Evolutionary conservation across 331 rosid genomes (phyloP).

Genomic region (Malus hybrid): DNA sequence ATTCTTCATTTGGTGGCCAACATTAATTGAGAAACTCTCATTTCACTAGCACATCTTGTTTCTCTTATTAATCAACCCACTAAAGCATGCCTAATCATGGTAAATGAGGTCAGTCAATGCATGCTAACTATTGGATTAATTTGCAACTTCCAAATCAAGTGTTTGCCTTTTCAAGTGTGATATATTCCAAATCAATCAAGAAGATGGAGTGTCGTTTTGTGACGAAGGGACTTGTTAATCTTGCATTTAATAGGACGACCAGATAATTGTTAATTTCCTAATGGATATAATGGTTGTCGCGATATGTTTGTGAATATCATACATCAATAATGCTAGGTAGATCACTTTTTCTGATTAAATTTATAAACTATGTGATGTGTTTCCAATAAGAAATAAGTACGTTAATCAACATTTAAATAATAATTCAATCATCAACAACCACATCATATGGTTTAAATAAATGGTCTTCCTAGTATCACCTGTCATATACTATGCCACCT

Average conservation of each 20-base stretch:
- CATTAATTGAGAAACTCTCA: not conserved
- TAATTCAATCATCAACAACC: too few relatives aligned
- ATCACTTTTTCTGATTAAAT: too few relatives aligned
- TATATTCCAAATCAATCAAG: not conserved
- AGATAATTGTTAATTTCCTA: not conserved
- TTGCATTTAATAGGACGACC: not conserved
- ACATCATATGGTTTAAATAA: too few relatives aligned
- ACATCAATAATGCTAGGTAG: too few relatives aligned
- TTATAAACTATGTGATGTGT: too few relatives aligned
- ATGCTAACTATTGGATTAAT: not conserved
- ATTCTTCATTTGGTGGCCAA: not conserved
- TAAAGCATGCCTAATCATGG: conserved; percentile 19
- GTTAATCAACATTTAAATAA: too few relatives aligned
- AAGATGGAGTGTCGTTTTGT: not conserved
- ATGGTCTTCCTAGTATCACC: too few relatives aligned
- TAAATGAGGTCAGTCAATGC: not conserved
- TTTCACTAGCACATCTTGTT: conserved; percentile 2
- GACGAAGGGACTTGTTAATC: not conserved
- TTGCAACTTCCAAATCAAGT: not conserved
- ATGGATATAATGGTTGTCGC: not conserved
- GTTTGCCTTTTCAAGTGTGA: not conserved
- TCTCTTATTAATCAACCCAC: conserved; percentile 21
- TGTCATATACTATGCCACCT: not conserved
- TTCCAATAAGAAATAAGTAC: too few relatives aligned
- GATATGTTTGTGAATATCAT: not conserved